Evolutionary conservation across 805 yeast species (phyloP).

Genomic region (Yamadazyma ubonensis): DNA sequence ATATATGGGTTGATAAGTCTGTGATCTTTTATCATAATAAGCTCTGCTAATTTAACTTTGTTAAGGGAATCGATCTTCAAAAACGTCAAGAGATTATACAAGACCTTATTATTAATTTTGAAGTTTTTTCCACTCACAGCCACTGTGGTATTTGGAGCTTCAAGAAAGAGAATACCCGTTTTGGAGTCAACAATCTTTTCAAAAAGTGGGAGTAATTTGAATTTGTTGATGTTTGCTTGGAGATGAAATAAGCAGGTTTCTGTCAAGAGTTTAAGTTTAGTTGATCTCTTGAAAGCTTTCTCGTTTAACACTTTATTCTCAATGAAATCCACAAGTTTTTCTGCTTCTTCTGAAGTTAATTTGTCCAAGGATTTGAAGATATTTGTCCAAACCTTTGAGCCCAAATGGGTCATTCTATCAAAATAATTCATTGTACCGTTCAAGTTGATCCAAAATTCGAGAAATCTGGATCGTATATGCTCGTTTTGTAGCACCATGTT

Average conservation of each 20-base stretch:
- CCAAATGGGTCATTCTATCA: constrained; percentile 62
- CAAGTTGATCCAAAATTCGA: constrained; percentile 60
- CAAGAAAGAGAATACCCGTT: constrained; percentile 52
- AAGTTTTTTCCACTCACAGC: constrained; percentile 51
- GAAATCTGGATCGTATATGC: constrained; percentile 58
- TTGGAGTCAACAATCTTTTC: constrained; percentile 42
- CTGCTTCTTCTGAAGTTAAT: constrained; percentile 46
- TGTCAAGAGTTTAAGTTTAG: constrained; percentile 74
- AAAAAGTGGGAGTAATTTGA: constrained; percentile 32
- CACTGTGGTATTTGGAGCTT: constrained; percentile 17
- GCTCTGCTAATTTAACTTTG: constrained; percentile 56
- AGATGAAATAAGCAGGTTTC: constrained; percentile 68
- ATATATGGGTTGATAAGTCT: constrained; percentile 76
- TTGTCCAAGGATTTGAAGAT: constrained; percentile 65
- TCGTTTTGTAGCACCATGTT: constrained; percentile 54
- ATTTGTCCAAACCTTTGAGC: constrained; percentile 53
- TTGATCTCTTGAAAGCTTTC: constrained; percentile 55
- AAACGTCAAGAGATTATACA: constrained; percentile 58
- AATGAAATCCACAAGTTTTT: constrained; percentile 45
- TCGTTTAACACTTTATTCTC: constrained; percentile 57
- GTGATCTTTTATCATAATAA: constrained; percentile 52
- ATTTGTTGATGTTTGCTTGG: constrained; percentile 27
- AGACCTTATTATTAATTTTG: constrained; percentile 63
- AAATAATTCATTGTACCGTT: constrained; percentile 49
- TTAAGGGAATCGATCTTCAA: constrained; percentile 73